Percentiles rank a stretch among this genome's conserved stretches.
Evolutionary conservation across 2,329 filamentous ascomycete genomes (phyloP).

Genomic region (Didymella segeticola): DNA sequence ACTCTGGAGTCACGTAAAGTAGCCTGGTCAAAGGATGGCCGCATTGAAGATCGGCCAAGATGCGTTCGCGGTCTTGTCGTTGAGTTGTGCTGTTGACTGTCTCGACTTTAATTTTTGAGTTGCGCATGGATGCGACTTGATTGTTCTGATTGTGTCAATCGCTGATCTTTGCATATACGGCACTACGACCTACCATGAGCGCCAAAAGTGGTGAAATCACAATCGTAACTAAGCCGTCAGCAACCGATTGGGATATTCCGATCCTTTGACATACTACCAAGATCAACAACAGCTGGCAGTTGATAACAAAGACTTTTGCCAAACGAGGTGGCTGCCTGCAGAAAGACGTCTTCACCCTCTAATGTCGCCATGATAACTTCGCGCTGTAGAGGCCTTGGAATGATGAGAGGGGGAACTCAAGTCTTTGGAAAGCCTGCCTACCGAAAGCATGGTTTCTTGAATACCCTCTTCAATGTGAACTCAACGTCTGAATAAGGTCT

Average conservation of each 20-base stretch:
- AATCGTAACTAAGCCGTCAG: constrained; percentile 71
- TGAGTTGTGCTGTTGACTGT: constrained; percentile 87
- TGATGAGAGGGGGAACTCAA: constrained; percentile 5
- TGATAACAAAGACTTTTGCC: constrained; percentile 95
- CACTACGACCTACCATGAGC: constrained; percentile 71
- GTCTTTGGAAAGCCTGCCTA: constrained; percentile 42
- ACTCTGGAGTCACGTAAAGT: constrained; percentile 92
- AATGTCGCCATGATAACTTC: constrained; percentile 86
- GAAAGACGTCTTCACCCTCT: constrained; percentile 85
- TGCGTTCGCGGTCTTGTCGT: constrained; percentile 66
- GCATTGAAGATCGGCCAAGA: constrained; percentile 82
- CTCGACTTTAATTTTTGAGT: constrained; percentile 77
- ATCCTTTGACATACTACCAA: constrained; percentile 71
- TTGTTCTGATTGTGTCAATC: constrained; percentile 69
- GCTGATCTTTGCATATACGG: not conserved
- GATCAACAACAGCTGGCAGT: constrained; percentile 84
- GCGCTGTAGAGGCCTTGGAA: constrained; percentile 75
- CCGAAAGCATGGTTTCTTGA: constrained; percentile 77
- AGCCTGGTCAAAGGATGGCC: constrained; percentile 84
- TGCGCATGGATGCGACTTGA: constrained; percentile 81
- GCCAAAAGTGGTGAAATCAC: constrained; percentile 89
- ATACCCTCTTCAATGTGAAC: constrained; percentile 75
- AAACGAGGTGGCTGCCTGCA: constrained; percentile 89
- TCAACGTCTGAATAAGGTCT: constrained; percentile 64
- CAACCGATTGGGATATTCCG: not conserved